Conservation (phyloP, 148 eudicot species). For the Silene latifolia region DNA sequence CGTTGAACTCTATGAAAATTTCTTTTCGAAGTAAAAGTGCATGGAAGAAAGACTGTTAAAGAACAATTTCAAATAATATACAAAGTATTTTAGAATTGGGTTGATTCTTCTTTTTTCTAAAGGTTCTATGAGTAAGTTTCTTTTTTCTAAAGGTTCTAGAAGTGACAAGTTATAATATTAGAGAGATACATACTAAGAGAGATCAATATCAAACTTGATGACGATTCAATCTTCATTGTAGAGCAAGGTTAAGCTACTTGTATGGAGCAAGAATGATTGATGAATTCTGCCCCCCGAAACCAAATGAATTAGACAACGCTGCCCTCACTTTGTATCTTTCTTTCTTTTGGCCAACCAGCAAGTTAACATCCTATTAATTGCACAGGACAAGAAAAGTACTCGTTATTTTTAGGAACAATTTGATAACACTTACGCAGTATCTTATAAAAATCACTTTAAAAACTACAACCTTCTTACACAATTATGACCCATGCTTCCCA, state of each 20-base stretch:
- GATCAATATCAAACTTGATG: conserved; percentile 30
- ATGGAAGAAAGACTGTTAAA: no score
- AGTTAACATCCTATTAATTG: conserved; percentile 53
- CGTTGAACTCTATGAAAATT: no score
- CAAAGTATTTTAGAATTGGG: no score
- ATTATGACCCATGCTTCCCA: no score
- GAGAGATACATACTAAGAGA: no score
- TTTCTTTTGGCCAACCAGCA: conserved; percentile 81
- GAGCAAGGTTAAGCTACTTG: conserved; percentile 41
- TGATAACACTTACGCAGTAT: neutral
- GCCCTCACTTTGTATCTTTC: conserved; percentile 76
- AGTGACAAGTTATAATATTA: no score
- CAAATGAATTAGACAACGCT: conserved; percentile 92
- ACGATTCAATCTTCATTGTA: conserved; percentile 3
- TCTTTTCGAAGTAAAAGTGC: no score
- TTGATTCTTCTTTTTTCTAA: no score
- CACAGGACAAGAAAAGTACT: neutral
- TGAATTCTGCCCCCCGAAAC: conserved; percentile 96
- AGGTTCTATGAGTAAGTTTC: no score
- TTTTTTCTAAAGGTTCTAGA: no score
- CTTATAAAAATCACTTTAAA: neutral
- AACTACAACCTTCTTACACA: no score
- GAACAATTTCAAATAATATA: no score
- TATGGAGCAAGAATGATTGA: conserved; percentile 90
- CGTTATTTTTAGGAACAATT: neutral